phyloP scores from a whole-genome alignment of 192 early-diverging fungal genomes.

The Phlyctochytrium planicorne region DNA sequence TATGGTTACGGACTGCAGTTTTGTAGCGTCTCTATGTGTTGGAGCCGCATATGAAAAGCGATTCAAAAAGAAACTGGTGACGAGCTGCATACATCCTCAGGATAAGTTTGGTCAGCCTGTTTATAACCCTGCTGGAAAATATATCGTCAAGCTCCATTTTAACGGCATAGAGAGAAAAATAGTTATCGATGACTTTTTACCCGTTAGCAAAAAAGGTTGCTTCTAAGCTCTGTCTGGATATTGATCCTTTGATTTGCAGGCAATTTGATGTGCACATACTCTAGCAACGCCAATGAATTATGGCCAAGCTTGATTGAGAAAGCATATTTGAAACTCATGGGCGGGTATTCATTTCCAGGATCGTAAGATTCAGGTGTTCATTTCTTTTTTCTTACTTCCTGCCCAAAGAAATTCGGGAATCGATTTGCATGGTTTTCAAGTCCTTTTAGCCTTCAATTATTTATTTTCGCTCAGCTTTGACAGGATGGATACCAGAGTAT shows the following conservation, averaged over 20 bases:
- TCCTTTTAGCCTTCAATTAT: background rate
- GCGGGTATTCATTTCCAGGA: conserved; percentile 93
- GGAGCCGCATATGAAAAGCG: conserved; percentile 74
- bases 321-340: conserved; percentile 94
- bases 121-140: conserved; percentile 87
- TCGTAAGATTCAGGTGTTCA: conserved; percentile 58
- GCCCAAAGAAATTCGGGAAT: conserved; percentile 76
- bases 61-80: conserved; percentile 74
- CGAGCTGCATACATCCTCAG: conserved; percentile 85
- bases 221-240: background rate
- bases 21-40: conserved; percentile 90
- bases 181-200: conserved; percentile 87
- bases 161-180: conserved; percentile 80
- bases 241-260: conserved; percentile 2
- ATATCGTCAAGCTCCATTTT: conserved; percentile 79
- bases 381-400: conserved; percentile 13
- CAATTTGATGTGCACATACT: conserved; percentile 85
- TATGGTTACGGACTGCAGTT: conserved; percentile 92
- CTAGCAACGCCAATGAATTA: conserved; percentile 68
- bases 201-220: conserved; percentile 64
- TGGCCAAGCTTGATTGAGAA: conserved; percentile 91
- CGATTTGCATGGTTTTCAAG: conserved; percentile 67
- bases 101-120: conserved; percentile 64
- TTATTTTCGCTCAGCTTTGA: conserved; percentile 61
- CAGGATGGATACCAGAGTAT: conserved; percentile 93